phyloP scores from a whole-genome alignment of 106 monocot species.

The Narthecium ossifragum region DNA sequence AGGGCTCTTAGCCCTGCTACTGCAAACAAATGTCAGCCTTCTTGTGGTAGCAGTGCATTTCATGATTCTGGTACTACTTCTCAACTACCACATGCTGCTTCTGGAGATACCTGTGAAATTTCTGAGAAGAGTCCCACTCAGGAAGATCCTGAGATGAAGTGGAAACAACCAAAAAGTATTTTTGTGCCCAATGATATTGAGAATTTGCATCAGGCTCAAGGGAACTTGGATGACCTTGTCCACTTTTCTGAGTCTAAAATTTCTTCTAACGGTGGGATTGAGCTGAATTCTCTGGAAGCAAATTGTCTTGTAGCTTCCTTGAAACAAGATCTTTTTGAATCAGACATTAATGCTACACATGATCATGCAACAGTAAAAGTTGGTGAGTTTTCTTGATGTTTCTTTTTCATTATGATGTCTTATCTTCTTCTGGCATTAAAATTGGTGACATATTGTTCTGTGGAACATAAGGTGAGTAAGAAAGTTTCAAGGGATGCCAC shows the following conservation, averaged over 20 bases:
- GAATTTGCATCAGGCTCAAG: background rate
- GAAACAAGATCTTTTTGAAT: background rate
- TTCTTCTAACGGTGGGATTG: background rate
- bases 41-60: background rate
- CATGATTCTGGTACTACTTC: background rate
- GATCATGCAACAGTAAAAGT: too few species aligned
- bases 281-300: too few species aligned
- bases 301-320: too few species aligned
- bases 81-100: background rate
- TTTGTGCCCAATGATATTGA: background rate
- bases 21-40: background rate
- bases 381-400: too few species aligned
- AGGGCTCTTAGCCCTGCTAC: background rate
- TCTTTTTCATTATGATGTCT: too few species aligned
- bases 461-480: too few species aligned
- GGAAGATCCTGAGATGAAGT: background rate
- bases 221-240: background rate
- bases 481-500: too few species aligned
- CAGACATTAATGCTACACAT: background rate
- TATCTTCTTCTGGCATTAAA: too few species aligned
- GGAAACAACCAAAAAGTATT: background rate
- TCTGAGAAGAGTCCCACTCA: background rate
- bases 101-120: background rate
- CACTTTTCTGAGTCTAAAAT: background rate
- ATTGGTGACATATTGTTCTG: too few species aligned